Evolutionary conservation across 2,329 filamentous ascomycete genomes (phyloP), one percentile per base, ranked within the genome.

Genomic region (Monilinia laxa): DNA sequence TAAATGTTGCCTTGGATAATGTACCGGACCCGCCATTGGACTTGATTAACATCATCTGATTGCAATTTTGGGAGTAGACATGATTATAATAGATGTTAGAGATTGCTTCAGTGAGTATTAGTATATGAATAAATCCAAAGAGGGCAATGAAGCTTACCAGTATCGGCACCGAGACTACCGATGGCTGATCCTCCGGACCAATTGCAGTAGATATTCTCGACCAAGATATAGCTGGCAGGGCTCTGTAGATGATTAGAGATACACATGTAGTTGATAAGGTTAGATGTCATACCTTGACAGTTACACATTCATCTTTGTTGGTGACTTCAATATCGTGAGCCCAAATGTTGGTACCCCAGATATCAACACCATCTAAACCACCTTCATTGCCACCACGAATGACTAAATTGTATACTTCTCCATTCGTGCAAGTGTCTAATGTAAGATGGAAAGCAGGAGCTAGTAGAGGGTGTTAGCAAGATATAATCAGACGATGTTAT

Each of bases 11-110:
- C 69, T 85, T 80, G 49, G 79, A 78, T 2, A 87, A 79, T 2
- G 77, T 79, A 25, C 85, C 85, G 66, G 74, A 79, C 52, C 85
- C 85, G 52, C 85, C 85, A 73, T 86, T 84, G 66, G 80, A 82
- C 76, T 87, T 88, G 77, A 87, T 82, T 83, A 85, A 83, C 76
- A 83, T 81, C 84, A 87, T 87, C 71, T 87, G 83, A 78, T 87
- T 87, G 16, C 81, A 83, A 14, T 80, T 78, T 77, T 80, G 81
- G 45, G 84, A 86, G 78, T 87, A 87, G 68, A 87, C 72, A 72
- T 87, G 85, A 72, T 79, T 78, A 77, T 87, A 87, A 28, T 78
- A 74, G 67, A 87, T 79, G 67, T 84, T 76, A 53, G 80, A 81
- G 73, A 87, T 82, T 67, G 81, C 70, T 71, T 52, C n/a, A 12